Evolutionary conservation across 2,329 filamentous ascomycete species (phyloP).

Genomic region (Septoria linicola): DNA sequence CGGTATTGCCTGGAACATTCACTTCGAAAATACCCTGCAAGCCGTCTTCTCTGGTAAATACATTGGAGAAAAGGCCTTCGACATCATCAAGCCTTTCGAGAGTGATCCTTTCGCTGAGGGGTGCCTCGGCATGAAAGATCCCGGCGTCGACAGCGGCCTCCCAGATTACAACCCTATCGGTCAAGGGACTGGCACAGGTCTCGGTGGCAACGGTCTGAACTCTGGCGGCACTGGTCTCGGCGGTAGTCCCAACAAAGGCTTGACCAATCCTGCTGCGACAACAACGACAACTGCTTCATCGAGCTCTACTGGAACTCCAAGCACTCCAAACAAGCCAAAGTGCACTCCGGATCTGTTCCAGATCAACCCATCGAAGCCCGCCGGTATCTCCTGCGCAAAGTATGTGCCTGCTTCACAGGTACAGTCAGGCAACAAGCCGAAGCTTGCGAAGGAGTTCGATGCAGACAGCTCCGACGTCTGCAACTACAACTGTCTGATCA

Average conservation of each 20-base stretch:
- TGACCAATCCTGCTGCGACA: neutral
- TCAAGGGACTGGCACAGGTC: neutral
- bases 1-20: constrained; percentile 15
- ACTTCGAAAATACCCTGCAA: constrained; percentile 13
- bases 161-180: neutral
- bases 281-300: neutral
- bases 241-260: neutral
- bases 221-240: neutral
- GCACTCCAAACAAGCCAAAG: neutral
- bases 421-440: neutral
- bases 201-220: neutral
- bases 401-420: neutral
- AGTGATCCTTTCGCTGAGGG: constrained; percentile 13
- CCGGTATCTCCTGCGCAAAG: neutral
- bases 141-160: neutral
- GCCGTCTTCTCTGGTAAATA: neutral
- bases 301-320: neutral
- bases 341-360: neutral
- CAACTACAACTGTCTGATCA: neutral
- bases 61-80: constrained; percentile 1
- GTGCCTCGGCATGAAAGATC: neutral
- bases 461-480: neutral
- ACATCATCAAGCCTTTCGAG: constrained; percentile 4
- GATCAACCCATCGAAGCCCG: neutral
- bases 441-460: neutral